Percentiles rank a stretch among this genome's conserved stretches.
phyloP scores from a whole-genome alignment of 495 filamentous ascomycete species.

The Jackrogersella minutella region DNA sequence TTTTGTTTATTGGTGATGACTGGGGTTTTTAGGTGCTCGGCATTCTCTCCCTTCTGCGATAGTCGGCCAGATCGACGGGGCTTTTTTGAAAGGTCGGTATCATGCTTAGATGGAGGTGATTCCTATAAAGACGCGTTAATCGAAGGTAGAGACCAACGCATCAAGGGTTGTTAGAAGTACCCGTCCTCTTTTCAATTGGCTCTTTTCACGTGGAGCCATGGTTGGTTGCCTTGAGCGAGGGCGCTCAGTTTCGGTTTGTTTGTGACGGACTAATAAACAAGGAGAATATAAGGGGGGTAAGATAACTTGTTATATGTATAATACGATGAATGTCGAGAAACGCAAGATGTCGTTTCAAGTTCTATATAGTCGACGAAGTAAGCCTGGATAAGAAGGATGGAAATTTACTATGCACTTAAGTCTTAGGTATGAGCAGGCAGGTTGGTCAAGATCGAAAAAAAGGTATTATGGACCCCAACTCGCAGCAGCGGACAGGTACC shows the following conservation, averaged over 20 bases:
- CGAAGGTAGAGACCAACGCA: constrained; percentile 41
- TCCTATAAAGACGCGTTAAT: constrained; percentile 47
- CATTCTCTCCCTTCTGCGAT: constrained; percentile 55
- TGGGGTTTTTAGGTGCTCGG: constrained; percentile 62
- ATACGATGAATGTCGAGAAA: background rate
- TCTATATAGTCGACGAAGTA: background rate
- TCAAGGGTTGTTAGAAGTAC: constrained; percentile 43
- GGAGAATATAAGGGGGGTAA: background rate
- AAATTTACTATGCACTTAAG: constrained; percentile 5
- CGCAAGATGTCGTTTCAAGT: background rate
- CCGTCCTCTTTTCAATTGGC: constrained; percentile 63
- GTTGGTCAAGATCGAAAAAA: constrained; percentile 4
- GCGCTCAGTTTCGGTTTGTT: background rate
- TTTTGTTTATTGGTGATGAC: constrained; percentile 68
- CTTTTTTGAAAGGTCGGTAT: constrained; percentile 66
- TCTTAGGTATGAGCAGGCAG: no score
- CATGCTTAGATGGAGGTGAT: constrained; percentile 53
- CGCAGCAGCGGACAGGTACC: background rate
- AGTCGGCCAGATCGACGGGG: constrained; percentile 70
- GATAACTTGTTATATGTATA: background rate
- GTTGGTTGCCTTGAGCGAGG: constrained; percentile 28
- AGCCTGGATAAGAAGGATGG: background rate
- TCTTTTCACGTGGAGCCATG: constrained; percentile 66
- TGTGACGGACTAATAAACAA: background rate
- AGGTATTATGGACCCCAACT: constrained; percentile 19